Evolutionary conservation across 2,329 filamentous ascomycete genomes (phyloP), one percentile per base, ranked within the genome.

Genomic region (Aaosphaeria arxii): DNA sequence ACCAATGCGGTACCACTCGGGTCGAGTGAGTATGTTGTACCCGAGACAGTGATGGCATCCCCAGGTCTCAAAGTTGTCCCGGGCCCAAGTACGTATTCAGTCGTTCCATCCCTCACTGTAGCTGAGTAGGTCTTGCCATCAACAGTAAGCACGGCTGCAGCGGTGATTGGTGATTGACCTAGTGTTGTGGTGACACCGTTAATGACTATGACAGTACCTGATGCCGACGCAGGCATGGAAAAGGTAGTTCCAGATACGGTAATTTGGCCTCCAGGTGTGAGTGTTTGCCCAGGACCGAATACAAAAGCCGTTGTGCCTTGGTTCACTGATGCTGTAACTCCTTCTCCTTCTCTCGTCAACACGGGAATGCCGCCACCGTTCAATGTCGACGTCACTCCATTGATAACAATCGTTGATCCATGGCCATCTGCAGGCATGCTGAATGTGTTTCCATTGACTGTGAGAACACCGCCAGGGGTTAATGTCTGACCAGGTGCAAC

Each of bases 21-120:
- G 33, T 59, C 60, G 4, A 69, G 53, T 6, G 54, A 59, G 44
- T 65, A 67, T 2, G 61, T 67, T 7, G 62, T 67, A 5, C 65
- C 63, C 4, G 48, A 50, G 4, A 67, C 50, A 1, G 56, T 60
- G 7, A 67, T 44, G 1, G 57, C 46, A 2, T 59, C 52, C 7
- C 61, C 64, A 0, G 57, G 61, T 30, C 46, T 51, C 2, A 68
- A 50, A 1, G 64, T 67, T 1, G 53, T 58, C 6, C 57, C 56
- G 0, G 52, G 40, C 11, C 49, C 56, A 5, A 64, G 30, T 2
- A 58, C 53, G 40, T 63, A 67, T 17, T 64, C 60, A 0, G 54
- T 57, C 4, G 58, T 65, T 30, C 62, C 61, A 9, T 58, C 62
- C 36, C 55, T 48, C 1, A 58, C 50, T 0, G 56, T 61, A 5